Percentiles rank a stretch among this genome's conserved stretches.
These are phyloP conservation scores for Nissolia schottii DNA, from an alignment of 306 rosid species.

Conservation along the genomic window DNA sequence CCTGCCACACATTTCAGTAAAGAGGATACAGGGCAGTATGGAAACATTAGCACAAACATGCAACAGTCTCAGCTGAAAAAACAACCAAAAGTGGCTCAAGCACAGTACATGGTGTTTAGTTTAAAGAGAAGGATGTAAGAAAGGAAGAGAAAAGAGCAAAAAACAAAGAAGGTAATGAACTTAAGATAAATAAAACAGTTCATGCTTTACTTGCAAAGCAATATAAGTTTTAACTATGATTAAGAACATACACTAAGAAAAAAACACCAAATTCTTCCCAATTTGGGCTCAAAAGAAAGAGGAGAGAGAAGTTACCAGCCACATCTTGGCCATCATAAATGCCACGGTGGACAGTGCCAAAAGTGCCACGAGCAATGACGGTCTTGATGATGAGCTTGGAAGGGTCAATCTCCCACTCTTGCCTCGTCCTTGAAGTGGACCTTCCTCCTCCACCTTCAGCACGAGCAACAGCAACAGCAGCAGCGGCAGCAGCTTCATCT, in stretches of 20 bases:
- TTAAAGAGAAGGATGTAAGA: slow-evolving; percentile 13
- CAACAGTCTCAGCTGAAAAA: not conserved
- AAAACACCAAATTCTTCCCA: not conserved
- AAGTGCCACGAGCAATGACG: slow-evolving; percentile 93
- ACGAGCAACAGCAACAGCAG: too few species aligned
- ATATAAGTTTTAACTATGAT: not conserved
- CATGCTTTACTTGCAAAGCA: not conserved
- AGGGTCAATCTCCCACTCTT: slow-evolving; percentile 99
- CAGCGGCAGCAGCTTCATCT: slow-evolving; percentile 38
- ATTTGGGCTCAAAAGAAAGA: not conserved
- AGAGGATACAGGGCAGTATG: not conserved
- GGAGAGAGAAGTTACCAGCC: slow-evolving; percentile 52
- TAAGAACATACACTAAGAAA: slow-evolving; percentile 3
- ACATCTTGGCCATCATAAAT: slow-evolving; percentile 88
- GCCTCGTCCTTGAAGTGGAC: slow-evolving; percentile 45
- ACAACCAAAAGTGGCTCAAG: slow-evolving; percentile 16
- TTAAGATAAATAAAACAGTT: slow-evolving; percentile 4
- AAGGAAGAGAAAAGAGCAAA: not conserved
- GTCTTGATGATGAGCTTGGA: slow-evolving; percentile 74
- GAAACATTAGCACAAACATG: not conserved
- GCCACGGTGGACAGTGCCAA: slow-evolving; percentile 99
- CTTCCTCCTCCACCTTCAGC: slow-evolving; percentile 42
- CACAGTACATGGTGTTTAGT: not conserved
- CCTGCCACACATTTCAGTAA: not conserved
- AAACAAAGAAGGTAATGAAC: not conserved